These are phyloP conservation scores for Scheffersomyces insectosa DNA, from an alignment of 1,139 yeast species.

Conservation along the genomic window DNA sequence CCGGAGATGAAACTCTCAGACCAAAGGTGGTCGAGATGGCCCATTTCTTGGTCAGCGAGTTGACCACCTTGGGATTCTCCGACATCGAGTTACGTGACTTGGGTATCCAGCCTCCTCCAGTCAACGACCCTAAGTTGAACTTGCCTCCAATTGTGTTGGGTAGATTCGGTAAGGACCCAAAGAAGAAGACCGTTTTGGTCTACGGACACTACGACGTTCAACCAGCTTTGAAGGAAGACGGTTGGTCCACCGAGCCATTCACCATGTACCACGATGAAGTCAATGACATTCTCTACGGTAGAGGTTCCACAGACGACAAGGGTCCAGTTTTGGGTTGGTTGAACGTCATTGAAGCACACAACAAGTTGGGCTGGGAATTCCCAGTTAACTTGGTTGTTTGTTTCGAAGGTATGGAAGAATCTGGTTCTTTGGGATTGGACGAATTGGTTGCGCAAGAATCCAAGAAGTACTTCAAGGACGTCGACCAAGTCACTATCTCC, in stretches of 20 bases:
- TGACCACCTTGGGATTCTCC: constrained; percentile 69
- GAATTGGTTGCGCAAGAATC: constrained; percentile 80
- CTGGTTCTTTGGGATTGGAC: constrained; percentile 92
- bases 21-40: constrained; percentile 89
- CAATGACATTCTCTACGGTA: constrained; percentile 72
- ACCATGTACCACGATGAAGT: constrained; percentile 56
- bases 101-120: constrained; percentile 90
- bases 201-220: constrained; percentile 99
- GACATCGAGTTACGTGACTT: constrained; percentile 81
- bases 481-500: constrained; percentile 92
- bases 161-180: constrained; percentile 77
- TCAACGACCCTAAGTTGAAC: constrained; percentile 58
- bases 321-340: constrained; percentile 99
- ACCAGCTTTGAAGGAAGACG: constrained; percentile 90
- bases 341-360: constrained; percentile 88
- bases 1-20: constrained; percentile 84
- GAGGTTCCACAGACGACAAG: constrained; percentile 97
- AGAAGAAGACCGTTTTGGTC: constrained; percentile 81
- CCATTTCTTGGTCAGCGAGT: constrained; percentile 69
- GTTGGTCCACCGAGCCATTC: constrained; percentile 95
- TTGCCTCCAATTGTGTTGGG: constrained; percentile 94
- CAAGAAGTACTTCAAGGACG: constrained; percentile 72
- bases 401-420: constrained; percentile 99
- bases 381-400: constrained; percentile 93
- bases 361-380: constrained; percentile 76